Evolutionary conservation across 257 asterid genomes (phyloP).

Genomic region (Primulina eburnea): DNA sequence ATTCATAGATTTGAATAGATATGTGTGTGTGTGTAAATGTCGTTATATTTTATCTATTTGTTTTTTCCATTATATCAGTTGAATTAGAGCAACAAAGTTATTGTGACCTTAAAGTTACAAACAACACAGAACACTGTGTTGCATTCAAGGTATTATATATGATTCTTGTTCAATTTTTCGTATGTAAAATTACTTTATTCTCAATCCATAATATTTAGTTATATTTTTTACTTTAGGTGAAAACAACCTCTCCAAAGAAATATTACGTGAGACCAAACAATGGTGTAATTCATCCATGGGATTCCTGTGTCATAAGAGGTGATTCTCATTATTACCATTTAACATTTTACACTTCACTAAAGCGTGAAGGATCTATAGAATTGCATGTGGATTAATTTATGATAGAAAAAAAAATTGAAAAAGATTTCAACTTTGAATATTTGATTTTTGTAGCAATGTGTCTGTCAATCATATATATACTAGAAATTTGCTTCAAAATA

Average conservation of each 20-base stretch:
- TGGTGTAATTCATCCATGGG: constrained; percentile 74
- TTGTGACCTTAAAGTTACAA: constrained; percentile 76
- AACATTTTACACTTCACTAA: too few species aligned
- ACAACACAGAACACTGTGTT: constrained; percentile 65
- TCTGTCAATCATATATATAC: neutral
- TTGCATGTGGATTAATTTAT: neutral
- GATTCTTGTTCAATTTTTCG: neutral
- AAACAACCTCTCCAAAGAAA: constrained; percentile 88
- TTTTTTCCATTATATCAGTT: constrained; percentile 38
- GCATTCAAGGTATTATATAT: constrained; percentile 62
- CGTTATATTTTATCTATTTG: neutral
- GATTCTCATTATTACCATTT: neutral
- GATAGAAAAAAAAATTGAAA: neutral
- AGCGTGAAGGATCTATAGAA: too few species aligned
- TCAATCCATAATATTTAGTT: neutral
- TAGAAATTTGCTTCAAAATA: too few species aligned
- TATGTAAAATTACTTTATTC: neutral
- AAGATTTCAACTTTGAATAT: neutral
- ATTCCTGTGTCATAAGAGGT: constrained; percentile 76
- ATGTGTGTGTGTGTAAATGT: too few species aligned
- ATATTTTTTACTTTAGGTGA: constrained; percentile 44
- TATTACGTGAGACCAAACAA: constrained; percentile 84
- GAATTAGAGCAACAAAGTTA: constrained; percentile 80
- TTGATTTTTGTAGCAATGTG: neutral
- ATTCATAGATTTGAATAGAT: too few species aligned